Base-by-base conservation (phyloP, 129 eudicot genomes). In the Smallanthus sonchifolius region DNA sequence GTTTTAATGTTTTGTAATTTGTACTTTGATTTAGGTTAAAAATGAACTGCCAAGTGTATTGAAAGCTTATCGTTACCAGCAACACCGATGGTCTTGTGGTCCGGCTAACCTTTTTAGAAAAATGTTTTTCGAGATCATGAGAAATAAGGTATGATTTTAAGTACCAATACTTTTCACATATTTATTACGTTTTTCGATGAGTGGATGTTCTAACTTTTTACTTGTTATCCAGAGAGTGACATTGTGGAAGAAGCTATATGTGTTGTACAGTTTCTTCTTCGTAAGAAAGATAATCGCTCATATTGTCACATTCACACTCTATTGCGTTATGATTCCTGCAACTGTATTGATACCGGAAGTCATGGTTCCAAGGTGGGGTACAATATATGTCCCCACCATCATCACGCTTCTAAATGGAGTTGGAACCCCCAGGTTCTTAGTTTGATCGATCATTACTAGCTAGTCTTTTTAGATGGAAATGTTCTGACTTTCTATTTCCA, bases 321-420 rank as follows among this genome's bases (percentile, higher is more conserved):
- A 60, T 14, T 60, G 66, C 34, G 66, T 60, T 60, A 40, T 60
- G 66, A 10, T 60, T 60, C 66, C 66, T 14, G 66, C 66, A 60
- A 60, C 40, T 60, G 39, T 32, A 6, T 60, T 60, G 17, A 13
- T 60, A 60, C 42, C 66, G 4, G 66, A 60, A 60, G 66, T 60
- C 66, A 34, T 11, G 40, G 13, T 60, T 32, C 66, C 66, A 32
- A 60, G 66, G 3, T 60, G 66, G 66, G 38, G n/a, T 60, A 30
- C 40, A 10, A 35, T 60, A 60, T 60, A 60, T 14, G 34, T 60
- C 39, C 40, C 40, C 32, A 32, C 40, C 17, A 32, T 60, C 40
- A 60, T 60, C 66, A 60, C 66, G 19, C 40, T 60, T 13, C 17
- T 60, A 60, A 30, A 35, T 32, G 66, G 20, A 32, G 40, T 60